Evolutionary conservation across 176 grass and related monocot species (phyloP), one percentile per base, ranked within the genome.

Genomic region (Urochloa ruziziensis): DNA sequence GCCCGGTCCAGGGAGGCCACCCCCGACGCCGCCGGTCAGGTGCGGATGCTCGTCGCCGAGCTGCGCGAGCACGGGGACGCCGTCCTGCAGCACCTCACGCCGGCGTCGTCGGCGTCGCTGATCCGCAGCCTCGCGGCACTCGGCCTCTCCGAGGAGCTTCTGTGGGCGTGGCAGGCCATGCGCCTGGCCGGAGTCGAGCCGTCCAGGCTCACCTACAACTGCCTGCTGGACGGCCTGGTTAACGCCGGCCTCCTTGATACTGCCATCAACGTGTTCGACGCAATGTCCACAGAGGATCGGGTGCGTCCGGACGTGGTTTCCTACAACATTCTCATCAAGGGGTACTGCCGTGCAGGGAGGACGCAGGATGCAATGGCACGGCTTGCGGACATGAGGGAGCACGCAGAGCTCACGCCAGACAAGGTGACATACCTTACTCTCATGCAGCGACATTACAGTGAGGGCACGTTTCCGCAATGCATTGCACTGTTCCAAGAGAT

Each of bases 301-400:
- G 82, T 94, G 28, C 63, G 77, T 2, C 96, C 91, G 0, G 91
- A 95, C 70, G 81, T 90, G 10, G 85, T 98, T 25, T 91, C 93
- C 18, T 86, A 90, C 68, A 98, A 98, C 58, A 98, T 85, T 17
- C 86, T 98, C 69, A 92, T 95, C 82, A 95, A 98, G 75, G 96
- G 91, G 12, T 98, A 95, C 81, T 89, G 79, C 84, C 83, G 90
- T 0, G 81, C 71, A 1, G 79, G 91, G 67, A 92, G 88, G 84
- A 81, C 48, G 3, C 78, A 87, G 14, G 92, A 93, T 27, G 93
- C 91, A 0, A 74, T 90, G 70, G 62, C 84, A 0, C 57, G 67
- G 75, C 87, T 98, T 39, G 80, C 62, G 2, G 40, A 80, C 32
- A 91, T 98, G 93, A 62, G 59, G 24, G 61, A 88, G 35, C 85